Base-by-base conservation (phyloP, 75 land plant species). In the Isoetes taiwanensis region DNA sequence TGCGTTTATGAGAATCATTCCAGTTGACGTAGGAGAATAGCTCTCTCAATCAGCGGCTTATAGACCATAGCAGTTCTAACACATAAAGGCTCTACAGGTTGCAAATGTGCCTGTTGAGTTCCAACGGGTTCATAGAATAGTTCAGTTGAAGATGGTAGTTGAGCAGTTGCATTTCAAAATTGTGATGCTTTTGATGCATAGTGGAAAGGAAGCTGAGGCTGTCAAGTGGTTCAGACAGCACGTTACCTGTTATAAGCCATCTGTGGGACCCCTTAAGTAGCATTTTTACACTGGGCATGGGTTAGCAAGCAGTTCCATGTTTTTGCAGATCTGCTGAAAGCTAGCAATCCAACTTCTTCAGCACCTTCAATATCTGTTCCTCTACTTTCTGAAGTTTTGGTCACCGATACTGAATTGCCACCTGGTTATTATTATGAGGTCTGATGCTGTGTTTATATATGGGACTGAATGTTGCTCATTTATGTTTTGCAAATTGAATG, bases 241-340 rank as follows among this genome's bases (percentile, higher is more conserved):
- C 56, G 56, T 66, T 25, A 34, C 70, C 9, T 77, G 64, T 27
- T 89, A 84, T 59, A 73, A 61, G 57, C 69, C 40, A 46, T 71
- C 89, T 40, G 59, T 71, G n/a, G 99, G 99, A 26, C 65, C 76
- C 64, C 82, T 10, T 80, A 85, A 61, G 80, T 68, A 42, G 50
- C 62, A 26, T 94, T 89, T 65, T 66, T 89, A 40, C 99, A 94
- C 63, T 89, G 90, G 96, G 86, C 83, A 41, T 94, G 99, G 99
- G 61, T 82, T 61, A 76, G 90, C 71, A 79, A 71, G 63, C 99
- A 94, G 67, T 89, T 65, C 71, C 73, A 82, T 62, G 96, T 89
- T 17, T 84, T 94, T 80, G 96, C 83, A 24, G 86, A 85, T 58
- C 72, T 94, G 43, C 72, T 94, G 33, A 82, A 88, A 50, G 74